Conservation (phyloP, 1,284 basidiomycete genomes). For the Abortiporus biennis region DNA sequence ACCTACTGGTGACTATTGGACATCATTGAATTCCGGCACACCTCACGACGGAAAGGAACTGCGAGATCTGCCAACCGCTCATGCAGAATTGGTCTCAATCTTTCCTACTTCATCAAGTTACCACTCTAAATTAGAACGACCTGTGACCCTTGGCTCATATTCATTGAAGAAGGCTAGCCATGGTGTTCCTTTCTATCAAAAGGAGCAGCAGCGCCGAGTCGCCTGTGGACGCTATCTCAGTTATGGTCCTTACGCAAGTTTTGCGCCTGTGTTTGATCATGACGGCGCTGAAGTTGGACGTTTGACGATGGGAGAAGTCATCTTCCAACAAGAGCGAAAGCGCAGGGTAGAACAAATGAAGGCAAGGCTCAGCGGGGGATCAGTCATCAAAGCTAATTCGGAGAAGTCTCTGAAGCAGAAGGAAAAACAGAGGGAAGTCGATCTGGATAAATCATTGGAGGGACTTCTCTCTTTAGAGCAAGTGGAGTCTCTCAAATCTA, state of each 20-base stretch:
- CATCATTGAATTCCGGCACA: slow-evolving; percentile 55
- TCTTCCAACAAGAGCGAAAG: slow-evolving; percentile 32
- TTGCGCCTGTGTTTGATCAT: slow-evolving; percentile 73
- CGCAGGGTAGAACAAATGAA: slow-evolving; percentile 16
- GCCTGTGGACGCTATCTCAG: slow-evolving; percentile 65
- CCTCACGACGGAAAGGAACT: slow-evolving; percentile 34
- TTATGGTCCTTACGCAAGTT: slow-evolving; percentile 68
- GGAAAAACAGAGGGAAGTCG: slow-evolving; percentile 8
- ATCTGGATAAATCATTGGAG: slow-evolving; percentile 33
- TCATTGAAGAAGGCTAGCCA: slow-evolving; percentile 17
- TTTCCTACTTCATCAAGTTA: slow-evolving; percentile 47
- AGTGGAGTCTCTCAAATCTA: slow-evolving; percentile 45
- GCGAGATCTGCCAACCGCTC: slow-evolving; percentile 48
- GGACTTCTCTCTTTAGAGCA: slow-evolving; percentile 52
- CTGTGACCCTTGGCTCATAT: slow-evolving; percentile 30
- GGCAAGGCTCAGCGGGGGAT: slow-evolving; percentile 20
- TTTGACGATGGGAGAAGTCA: slow-evolving; percentile 48
- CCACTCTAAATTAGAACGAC: slow-evolving; percentile 24
- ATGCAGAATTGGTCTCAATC: slow-evolving; percentile 70
- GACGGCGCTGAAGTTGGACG: slow-evolving; percentile 62
- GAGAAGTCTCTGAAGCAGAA: slow-evolving; percentile 5
- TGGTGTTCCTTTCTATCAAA: slow-evolving; percentile 31
- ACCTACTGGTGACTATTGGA: slow-evolving; percentile 71
- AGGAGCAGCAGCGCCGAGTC: slow-evolving; percentile 38
- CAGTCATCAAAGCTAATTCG: slow-evolving; percentile 3